These are phyloP conservation scores for Chloris gayana DNA, from an alignment of 176 grass and related monocot species.

Conservation along the genomic window DNA sequence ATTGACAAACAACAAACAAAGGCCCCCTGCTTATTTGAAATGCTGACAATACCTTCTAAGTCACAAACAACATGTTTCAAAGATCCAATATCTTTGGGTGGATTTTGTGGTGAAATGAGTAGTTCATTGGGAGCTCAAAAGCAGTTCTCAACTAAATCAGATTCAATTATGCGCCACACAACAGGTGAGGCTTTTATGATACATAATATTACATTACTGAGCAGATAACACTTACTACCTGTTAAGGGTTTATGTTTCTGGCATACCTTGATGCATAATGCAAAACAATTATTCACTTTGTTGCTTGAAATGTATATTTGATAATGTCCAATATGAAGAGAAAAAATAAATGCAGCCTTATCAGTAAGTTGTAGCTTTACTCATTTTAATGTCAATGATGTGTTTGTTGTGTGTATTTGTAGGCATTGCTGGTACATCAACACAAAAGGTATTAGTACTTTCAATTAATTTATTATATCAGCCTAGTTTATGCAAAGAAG, in stretches of 20 bases:
- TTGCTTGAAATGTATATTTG: conserved; percentile 27
- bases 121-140: conserved; percentile 27
- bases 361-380: not conserved
- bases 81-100: conserved; percentile 18
- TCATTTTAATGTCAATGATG: conserved; percentile 46
- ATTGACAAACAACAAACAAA: conserved; percentile 46
- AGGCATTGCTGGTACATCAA: conserved; percentile 53
- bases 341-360: not conserved
- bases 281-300: conserved; percentile 21
- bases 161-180: conserved; percentile 24
- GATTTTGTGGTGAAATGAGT: conserved; percentile 29
- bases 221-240: not conserved
- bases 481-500: conserved; percentile 24
- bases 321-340: not conserved
- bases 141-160: conserved; percentile 32
- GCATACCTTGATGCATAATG: conserved; percentile 15
- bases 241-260: conserved; percentile 7
- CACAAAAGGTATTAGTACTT: conserved; percentile 55
- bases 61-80: conserved; percentile 31
- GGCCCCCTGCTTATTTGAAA: conserved; percentile 65
- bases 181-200: conserved; percentile 44
- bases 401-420: conserved; percentile 51
- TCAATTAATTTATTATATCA: conserved; percentile 20
- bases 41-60: conserved; percentile 57
- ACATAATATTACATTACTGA: conserved; percentile 18